Evolutionary conservation across 306 rosid genomes (phyloP), one percentile per base, ranked within the genome.

Genomic region (Quercus ilex): DNA sequence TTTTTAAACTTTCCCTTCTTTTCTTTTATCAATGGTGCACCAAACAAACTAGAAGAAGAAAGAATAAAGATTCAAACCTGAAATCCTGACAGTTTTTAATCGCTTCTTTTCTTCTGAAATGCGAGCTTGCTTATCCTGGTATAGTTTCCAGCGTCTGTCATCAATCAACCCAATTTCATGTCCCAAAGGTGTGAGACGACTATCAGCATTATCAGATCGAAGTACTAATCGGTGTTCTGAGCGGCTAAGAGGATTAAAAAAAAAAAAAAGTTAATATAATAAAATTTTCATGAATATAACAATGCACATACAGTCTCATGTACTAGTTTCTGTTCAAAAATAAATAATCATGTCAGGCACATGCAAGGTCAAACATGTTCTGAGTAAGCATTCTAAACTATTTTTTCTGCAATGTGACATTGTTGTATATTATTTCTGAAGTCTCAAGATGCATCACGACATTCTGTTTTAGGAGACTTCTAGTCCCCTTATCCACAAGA

Each of bases 161-260:
- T 91, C 92, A 84, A 95, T 95, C 78, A 95, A 85, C 76, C 99
- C 99, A 87, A 95, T 85, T 85, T 92, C 98, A 80, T 59, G 93
- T 13, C 95, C 97, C 90, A 95, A 85, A 69, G 97, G 98, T 43
- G 98, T 92, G 75, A 92, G 97, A 64, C 98, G 99, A 79, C 96
- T 92, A 83, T 95, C 99, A 43, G 99, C 99, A 78, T 95, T 95
- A 82, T 95, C 99, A 8, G 96, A 92, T 83, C 99, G 90, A 77
- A 95, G 92, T 71, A 95, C 97, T 82, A 95, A 81, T 55, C 99
- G 92, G 81, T 95, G 98, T 89, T 95, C 99, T 69, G 99, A 95
- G 85, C 97, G 99, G 90, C 99, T 94, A 84, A 57, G 41, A 80
- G 77, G 73, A 65, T 69, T 80, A 75, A 80, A 76, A 71, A 38